These are phyloP conservation scores for Draba incana DNA, from an alignment of 345 rosid genomes.

Conservation along the genomic window DNA sequence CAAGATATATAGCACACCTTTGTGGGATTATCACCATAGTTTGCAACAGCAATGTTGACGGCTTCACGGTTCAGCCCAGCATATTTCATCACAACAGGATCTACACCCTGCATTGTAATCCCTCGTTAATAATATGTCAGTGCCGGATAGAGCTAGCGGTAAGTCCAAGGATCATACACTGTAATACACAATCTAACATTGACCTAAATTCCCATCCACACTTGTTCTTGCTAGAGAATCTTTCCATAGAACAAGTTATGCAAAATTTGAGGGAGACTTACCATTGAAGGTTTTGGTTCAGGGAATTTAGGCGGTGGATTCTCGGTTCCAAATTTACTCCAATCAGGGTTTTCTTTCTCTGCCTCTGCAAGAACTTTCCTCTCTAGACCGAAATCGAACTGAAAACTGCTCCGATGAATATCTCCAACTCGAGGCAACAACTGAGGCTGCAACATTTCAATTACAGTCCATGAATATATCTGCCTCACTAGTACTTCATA, in stretches of 20 bases:
- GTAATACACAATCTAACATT: constrained; percentile 1
- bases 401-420: constrained; percentile 75
- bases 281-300: constrained; percentile 54
- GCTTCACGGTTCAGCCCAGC: constrained; percentile 71
- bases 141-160: background rate
- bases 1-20: constrained; percentile 60
- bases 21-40: constrained; percentile 83
- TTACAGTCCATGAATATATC: background rate
- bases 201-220: constrained; percentile 1
- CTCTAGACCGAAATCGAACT: constrained; percentile 78
- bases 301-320: constrained; percentile 57
- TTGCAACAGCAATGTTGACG: constrained; percentile 71
- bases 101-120: constrained; percentile 57
- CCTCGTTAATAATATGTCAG: background rate
- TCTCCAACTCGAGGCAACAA: constrained; percentile 61
- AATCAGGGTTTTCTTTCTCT: constrained; percentile 70
- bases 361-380: constrained; percentile 69
- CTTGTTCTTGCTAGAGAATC: background rate
- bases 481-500: background rate
- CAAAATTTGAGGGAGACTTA: constrained; percentile 18
- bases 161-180: constrained; percentile 14
- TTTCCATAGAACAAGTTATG: background rate
- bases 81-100: constrained; percentile 71
- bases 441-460: constrained; percentile 62
- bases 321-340: constrained; percentile 71